Conservation (phyloP, 2,329 filamentous ascomycete genomes). For the Colletotrichum liriopes region DNA sequence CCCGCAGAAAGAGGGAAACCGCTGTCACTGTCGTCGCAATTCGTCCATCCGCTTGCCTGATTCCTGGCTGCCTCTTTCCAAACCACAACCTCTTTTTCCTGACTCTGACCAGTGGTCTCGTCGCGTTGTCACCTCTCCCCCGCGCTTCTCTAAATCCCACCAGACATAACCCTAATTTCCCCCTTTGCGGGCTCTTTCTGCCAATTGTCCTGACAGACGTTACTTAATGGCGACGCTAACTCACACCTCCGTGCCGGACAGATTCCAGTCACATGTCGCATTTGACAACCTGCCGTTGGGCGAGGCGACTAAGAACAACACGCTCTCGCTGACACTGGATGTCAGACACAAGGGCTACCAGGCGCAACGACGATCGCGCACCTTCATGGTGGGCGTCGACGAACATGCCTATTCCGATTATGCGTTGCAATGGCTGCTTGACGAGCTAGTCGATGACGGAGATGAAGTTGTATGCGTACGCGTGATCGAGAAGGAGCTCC, state of each 20-base stretch:
- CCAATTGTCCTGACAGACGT: background rate
- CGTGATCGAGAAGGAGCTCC: constrained; percentile 87
- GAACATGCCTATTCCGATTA: constrained; percentile 94
- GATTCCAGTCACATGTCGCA: constrained; percentile 72
- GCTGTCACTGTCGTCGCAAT: constrained; percentile 33
- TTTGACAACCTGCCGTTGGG: constrained; percentile 74
- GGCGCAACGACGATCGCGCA: constrained; percentile 84
- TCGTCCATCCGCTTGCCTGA: constrained; percentile 17
- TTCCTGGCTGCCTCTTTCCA: constrained; percentile 28
- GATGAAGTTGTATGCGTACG: constrained; percentile 93
- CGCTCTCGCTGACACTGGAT: constrained; percentile 83
- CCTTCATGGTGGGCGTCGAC: constrained; percentile 92
- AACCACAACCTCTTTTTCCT: constrained; percentile 14
- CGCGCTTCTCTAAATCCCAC: background rate
- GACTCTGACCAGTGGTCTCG: constrained; percentile 34
- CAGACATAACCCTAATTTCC: too few relatives aligned
- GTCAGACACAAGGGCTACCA: constrained; percentile 90
- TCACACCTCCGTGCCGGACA: constrained; percentile 53
- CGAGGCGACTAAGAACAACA: constrained; percentile 73
- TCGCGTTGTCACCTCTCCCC: constrained; percentile 19
- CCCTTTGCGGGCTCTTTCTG: background rate
- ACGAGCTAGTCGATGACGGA: constrained; percentile 92
- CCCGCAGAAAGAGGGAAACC: constrained; percentile 18
- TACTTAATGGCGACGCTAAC: constrained; percentile 63
- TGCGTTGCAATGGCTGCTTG: constrained; percentile 91